Evolutionary conservation across 106 monocot genomes (phyloP).

Genomic region (Platanthera zijinensis): DNA sequence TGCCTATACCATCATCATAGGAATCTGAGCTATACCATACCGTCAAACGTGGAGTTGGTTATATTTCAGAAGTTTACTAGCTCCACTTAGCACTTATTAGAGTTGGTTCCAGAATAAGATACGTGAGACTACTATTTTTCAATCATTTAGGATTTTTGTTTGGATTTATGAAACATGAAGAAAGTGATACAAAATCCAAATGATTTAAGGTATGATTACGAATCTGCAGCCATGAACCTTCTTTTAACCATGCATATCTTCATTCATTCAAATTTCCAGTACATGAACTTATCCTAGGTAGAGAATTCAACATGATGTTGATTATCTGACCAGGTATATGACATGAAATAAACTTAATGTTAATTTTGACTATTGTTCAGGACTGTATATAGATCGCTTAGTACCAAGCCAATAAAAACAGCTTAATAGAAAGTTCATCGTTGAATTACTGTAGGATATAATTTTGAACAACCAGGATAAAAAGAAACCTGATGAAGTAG

Average conservation of each 20-base stretch:
- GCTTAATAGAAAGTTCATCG: neutral
- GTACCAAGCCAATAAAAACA: neutral
- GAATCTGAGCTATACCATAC: too few relatives aligned
- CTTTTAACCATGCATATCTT: neutral
- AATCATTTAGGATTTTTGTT: too few relatives aligned
- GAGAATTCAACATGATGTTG: neutral
- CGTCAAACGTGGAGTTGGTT: too few relatives aligned
- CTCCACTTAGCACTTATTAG: too few relatives aligned
- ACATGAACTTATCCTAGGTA: neutral
- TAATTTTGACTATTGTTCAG: neutral
- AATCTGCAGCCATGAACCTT: neutral
- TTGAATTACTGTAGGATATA: neutral
- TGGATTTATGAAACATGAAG: too few relatives aligned
- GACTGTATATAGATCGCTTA: neutral
- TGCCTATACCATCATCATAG: too few relatives aligned
- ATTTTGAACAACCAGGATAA: neutral
- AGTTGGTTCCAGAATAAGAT: too few relatives aligned
- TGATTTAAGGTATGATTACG: neutral
- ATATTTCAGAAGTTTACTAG: too few relatives aligned
- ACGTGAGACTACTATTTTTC: too few relatives aligned
- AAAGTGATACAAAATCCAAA: too few relatives aligned
- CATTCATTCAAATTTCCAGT: neutral
- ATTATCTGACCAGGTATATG: neutral
- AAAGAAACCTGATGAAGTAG: constrained; percentile 79
- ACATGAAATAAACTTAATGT: too few relatives aligned